Evolutionary conservation across 2,329 filamentous ascomycete genomes (phyloP).

Genomic region (Alternaria triticimaculans): DNA sequence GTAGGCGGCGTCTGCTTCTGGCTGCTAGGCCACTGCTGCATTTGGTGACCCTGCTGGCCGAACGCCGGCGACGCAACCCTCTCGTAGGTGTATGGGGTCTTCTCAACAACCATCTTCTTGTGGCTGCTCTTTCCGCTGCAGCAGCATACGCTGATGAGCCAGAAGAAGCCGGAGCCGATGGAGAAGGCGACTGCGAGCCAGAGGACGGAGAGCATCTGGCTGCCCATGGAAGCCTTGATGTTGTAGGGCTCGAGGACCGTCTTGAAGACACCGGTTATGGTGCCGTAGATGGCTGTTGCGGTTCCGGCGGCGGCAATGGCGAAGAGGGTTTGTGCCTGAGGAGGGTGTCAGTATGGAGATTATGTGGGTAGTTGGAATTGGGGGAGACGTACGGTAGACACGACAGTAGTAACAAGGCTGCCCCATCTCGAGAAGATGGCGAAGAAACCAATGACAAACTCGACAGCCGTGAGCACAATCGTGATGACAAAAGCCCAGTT

Average conservation of each 20-base stretch:
- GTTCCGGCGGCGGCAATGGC: slow-evolving; percentile 72
- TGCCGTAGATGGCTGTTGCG: slow-evolving; percentile 74
- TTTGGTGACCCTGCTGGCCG: slow-evolving; percentile 38
- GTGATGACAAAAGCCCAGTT: slow-evolving; percentile 80
- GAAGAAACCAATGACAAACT: slow-evolving; percentile 80
- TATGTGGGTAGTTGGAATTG: slow-evolving; percentile 45
- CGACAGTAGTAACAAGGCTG: slow-evolving; percentile 80
- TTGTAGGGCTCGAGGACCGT: slow-evolving; percentile 73
- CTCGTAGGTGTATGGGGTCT: slow-evolving; percentile 68
- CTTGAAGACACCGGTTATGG: slow-evolving; percentile 74
- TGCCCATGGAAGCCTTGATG: slow-evolving; percentile 71
- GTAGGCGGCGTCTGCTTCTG: slow-evolving; percentile 29
- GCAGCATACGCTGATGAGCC: slow-evolving; percentile 91
- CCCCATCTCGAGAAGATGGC: slow-evolving; percentile 83
- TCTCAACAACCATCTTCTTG: slow-evolving; percentile 60
- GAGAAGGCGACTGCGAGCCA: slow-evolving; percentile 85
- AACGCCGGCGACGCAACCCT: slow-evolving; percentile 56
- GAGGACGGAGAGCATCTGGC: slow-evolving; percentile 70
- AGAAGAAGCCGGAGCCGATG: slow-evolving; percentile 80
- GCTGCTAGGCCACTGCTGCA: slow-evolving; percentile 20
- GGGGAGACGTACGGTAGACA: slow-evolving; percentile 66
- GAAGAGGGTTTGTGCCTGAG: slow-evolving; percentile 61
- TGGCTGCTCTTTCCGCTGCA: slow-evolving; percentile 70
- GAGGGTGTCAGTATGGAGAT: neutral
- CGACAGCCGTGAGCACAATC: slow-evolving; percentile 70